Evolutionary conservation across 1,284 basidiomycete species (phyloP).

Genomic region (Tremellales sp.): DNA sequence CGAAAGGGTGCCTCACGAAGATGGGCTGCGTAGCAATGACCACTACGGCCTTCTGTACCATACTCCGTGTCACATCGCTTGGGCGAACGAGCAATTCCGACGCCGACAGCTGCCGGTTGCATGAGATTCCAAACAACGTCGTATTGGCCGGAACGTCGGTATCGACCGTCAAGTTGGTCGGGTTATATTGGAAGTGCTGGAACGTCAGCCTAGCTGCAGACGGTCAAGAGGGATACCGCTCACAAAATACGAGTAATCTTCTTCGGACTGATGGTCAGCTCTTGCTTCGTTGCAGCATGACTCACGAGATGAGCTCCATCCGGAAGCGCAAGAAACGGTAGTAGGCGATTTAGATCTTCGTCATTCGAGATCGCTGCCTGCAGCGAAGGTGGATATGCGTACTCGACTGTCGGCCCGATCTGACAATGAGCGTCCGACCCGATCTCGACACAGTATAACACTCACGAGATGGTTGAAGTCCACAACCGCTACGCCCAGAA

Average conservation of each 20-base stretch:
- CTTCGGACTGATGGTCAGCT: conserved; percentile 60
- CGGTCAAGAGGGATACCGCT: conserved; percentile 61
- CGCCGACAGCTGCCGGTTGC: conserved; percentile 91
- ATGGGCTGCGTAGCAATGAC: conserved; percentile 85
- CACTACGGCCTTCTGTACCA: conserved; percentile 96
- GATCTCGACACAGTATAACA: not conserved
- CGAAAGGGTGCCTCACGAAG: conserved; percentile 54
- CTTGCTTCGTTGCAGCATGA: conserved; percentile 2
- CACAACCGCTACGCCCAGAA: conserved; percentile 78
- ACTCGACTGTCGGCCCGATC: conserved; percentile 90
- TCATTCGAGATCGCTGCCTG: conserved; percentile 67
- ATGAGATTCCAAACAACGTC: conserved; percentile 93
- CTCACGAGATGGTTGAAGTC: conserved; percentile 85
- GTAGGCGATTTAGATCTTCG: conserved; percentile 71
- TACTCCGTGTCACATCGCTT: conserved; percentile 87
- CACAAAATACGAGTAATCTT: conserved; percentile 93
- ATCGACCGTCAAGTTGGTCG: conserved; percentile 14
- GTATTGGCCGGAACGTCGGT: conserved; percentile 46
- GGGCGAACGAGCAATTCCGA: conserved; percentile 74
- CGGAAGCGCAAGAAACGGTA: conserved; percentile 95
- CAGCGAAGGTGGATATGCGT: conserved; percentile 54
- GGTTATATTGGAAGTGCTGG: conserved; percentile 58
- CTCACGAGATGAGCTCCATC: conserved; percentile 90
- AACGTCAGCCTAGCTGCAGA: conserved; percentile 54
- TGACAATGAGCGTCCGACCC: conserved; percentile 39